phyloP scores from a whole-genome alignment of 148 eudicot genomes.

The Amaranthus palmeri region DNA sequence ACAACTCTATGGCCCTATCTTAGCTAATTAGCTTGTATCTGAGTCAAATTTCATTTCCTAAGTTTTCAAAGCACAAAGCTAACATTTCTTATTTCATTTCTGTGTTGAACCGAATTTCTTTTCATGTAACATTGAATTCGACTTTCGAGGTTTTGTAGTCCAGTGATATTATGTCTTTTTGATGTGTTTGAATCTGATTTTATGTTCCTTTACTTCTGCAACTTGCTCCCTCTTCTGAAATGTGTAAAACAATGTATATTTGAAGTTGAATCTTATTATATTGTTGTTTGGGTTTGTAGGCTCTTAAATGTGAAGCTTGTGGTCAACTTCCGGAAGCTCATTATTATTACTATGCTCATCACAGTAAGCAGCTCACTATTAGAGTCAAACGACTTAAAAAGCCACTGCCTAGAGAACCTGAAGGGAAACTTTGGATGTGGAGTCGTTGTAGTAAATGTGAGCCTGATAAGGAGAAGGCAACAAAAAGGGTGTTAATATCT shows the following conservation, averaged over 20 bases:
- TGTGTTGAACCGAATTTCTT: too few species aligned
- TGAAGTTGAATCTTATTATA: not conserved
- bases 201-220: not conserved
- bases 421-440: slow-evolving; percentile 98
- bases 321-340: slow-evolving; percentile 70
- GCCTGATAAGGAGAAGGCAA: slow-evolving; percentile 45
- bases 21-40: too few species aligned
- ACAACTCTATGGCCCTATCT: too few species aligned
- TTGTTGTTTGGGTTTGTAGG: slow-evolving; percentile 34
- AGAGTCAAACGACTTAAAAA: slow-evolving; percentile 52
- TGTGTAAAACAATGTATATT: not conserved
- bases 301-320: slow-evolving; percentile 53
- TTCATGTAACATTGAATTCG: not conserved
- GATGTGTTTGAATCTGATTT: not conserved
- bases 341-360: slow-evolving; percentile 77
- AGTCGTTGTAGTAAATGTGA: slow-evolving; percentile 86
- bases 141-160: not conserved
- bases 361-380: slow-evolving; percentile 76
- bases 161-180: not conserved
- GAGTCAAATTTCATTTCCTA: too few species aligned
- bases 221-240: not conserved
- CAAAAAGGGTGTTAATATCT: slow-evolving; percentile 82
- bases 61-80: too few species aligned
- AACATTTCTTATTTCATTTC: too few species aligned
- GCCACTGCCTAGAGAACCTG: slow-evolving; percentile 60